Evolutionary conservation across 768 basidiomycete species (phyloP).

Genomic region (Agaricus blazei): DNA sequence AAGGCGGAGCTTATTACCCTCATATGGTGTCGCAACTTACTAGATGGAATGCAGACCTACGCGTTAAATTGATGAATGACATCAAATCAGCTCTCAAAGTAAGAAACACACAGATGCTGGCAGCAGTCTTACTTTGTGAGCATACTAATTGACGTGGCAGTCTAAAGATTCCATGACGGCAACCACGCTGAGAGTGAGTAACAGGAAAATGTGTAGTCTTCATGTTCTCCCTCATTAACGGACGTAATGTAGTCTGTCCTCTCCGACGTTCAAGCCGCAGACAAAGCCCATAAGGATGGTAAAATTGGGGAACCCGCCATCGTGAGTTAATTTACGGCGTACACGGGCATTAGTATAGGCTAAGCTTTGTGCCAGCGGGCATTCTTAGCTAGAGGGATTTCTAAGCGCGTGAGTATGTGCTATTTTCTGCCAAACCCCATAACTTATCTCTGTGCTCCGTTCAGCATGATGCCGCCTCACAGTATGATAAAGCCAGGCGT

Average conservation of each 20-base stretch:
- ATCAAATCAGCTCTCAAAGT: slow-evolving; percentile 73
- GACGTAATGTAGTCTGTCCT: slow-evolving; percentile 49
- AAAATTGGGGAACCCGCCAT: slow-evolving; percentile 45
- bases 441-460: background rate
- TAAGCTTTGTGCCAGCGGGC: slow-evolving; percentile 18
- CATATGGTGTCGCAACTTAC: background rate
- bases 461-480: slow-evolving; percentile 55
- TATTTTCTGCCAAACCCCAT: background rate
- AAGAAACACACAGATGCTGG: background rate
- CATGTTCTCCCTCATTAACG: background rate
- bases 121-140: background rate
- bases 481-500: slow-evolving; percentile 54
- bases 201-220: background rate
- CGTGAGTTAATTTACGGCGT: slow-evolving; percentile 18
- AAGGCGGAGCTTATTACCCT: background rate
- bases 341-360: background rate
- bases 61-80: slow-evolving; percentile 42
- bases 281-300: slow-evolving; percentile 42
- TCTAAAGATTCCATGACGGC: background rate
- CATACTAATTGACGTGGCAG: background rate
- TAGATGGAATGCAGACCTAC: slow-evolving; percentile 39
- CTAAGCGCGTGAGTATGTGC: slow-evolving; percentile 48
- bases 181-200: slow-evolving; percentile 1
- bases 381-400: slow-evolving; percentile 54
- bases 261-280: slow-evolving; percentile 62